phyloP scores from a whole-genome alignment of 768 basidiomycete species.

The Mycena indigotica region DNA sequence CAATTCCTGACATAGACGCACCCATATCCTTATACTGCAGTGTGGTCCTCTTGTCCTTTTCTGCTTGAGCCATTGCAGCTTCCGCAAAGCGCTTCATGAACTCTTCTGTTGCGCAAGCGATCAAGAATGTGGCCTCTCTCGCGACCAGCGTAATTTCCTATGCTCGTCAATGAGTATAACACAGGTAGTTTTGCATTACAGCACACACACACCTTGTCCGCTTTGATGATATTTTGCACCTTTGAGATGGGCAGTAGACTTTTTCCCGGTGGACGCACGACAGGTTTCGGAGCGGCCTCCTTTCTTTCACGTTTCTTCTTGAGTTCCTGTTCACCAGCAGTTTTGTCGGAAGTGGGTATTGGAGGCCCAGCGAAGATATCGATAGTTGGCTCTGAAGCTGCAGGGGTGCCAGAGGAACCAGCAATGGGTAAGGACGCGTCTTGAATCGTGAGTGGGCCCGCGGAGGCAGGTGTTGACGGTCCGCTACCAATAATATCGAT shows the following conservation, averaged over 20 bases:
- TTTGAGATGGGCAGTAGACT: conserved; percentile 74
- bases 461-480: background rate
- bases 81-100: conserved; percentile 78
- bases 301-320: conserved; percentile 35
- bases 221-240: conserved; percentile 84
- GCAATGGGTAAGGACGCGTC: background rate
- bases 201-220: conserved; percentile 67
- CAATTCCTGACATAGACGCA: conserved; percentile 35
- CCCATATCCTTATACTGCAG: conserved; percentile 82
- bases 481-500: background rate
- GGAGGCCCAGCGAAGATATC: background rate
- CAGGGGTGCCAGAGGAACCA: background rate
- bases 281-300: conserved; percentile 25
- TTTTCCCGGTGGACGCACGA: conserved; percentile 57
- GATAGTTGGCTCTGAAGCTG: background rate
- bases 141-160: conserved; percentile 79
- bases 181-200: background rate
- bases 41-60: conserved; percentile 69
- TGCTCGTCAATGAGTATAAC: background rate
- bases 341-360: background rate
- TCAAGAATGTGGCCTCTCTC: conserved; percentile 76
- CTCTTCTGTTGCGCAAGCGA: conserved; percentile 85
- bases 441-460: background rate
- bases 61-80: conserved; percentile 70
- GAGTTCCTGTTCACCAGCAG: conserved; percentile 11